These are phyloP conservation scores for Oryza longistaminata DNA, from an alignment of 176 grass and related monocot species.

Conservation along the genomic window DNA sequence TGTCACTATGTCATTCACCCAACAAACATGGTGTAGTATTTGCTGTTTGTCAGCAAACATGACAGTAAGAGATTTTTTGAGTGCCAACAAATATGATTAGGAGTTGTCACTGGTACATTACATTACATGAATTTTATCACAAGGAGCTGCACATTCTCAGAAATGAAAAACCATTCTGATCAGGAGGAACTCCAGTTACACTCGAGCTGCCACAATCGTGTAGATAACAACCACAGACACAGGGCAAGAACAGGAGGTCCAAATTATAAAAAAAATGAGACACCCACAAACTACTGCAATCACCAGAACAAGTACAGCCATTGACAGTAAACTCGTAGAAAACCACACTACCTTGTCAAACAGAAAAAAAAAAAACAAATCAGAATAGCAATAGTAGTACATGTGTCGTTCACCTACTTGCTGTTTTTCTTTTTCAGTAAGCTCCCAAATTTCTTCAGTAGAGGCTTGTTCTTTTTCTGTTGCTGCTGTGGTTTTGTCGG, in stretches of 20 bases:
- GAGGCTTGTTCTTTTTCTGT: constrained; percentile 79
- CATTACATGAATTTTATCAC: constrained; percentile 29
- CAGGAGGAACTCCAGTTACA: constrained; percentile 51
- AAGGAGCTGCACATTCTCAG: constrained; percentile 33
- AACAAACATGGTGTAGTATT: neutral
- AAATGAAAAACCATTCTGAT: constrained; percentile 40
- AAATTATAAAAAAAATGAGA: constrained; percentile 12
- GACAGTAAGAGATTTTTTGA: constrained; percentile 4
- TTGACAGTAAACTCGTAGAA: constrained; percentile 46
- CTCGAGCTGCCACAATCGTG: constrained; percentile 42
- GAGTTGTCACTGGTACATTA: constrained; percentile 19
- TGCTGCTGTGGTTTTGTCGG: constrained; percentile 56
- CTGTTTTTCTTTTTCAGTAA: constrained; percentile 93
- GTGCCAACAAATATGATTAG: constrained; percentile 6
- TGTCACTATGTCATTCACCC: neutral
- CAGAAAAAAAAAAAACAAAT: constrained; percentile 42
- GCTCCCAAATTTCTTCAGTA: constrained; percentile 84
- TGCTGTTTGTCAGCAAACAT: constrained; percentile 10
- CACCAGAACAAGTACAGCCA: constrained; percentile 46
- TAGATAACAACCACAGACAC: constrained; percentile 41
- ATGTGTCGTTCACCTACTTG: constrained; percentile 53
- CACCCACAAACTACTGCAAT: constrained; percentile 59
- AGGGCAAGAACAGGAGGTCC: constrained; percentile 45
- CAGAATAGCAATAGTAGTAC: constrained; percentile 50
- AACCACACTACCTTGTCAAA: constrained; percentile 60